Evolutionary conservation across 2,329 filamentous ascomycete species (phyloP), one percentile per base, ranked within the genome.

Genomic region (Rhexocercosporidium sp.): DNA sequence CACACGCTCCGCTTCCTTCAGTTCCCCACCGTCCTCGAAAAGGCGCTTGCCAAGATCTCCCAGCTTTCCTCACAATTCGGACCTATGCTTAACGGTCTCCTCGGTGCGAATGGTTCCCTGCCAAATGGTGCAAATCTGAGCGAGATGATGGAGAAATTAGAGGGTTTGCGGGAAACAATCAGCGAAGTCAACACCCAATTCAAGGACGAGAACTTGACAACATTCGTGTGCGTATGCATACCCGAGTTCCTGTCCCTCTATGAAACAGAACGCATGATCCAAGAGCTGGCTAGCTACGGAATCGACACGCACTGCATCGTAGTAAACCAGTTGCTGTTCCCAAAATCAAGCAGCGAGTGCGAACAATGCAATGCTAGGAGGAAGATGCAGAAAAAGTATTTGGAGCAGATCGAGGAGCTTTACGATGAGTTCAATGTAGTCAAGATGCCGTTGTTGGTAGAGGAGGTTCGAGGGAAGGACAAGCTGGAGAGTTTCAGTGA

Each of bases 391-490:
- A 96, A 94, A 85, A 99, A 99, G 84, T 99, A 99, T 78, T 86
- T 99, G 51, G 94, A 98, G 78, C 95, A 99, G 85, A 98, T 98
- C 76, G 94, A 97, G 81, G 96, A 99, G 83, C 82, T 99, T 67
- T 99, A 99, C 79, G 94, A 97, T 77, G 96, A 99, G 80, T 99
- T 99, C 83, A 97, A 99, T 78, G 94, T 99, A 46, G 95, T 99
- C 73, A 95, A 95, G 85, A 98, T 99, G 94, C 96, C 96, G 44
- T 81, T 99, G 76, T 82, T 99, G 67, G 93, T 97, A 1, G 95
- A 99, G 79, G 96, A 99, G 82, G 94, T 99, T 11, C 85, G 96
- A 75, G 96, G 96, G 53, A 97, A 96, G 85, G 95, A 98, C 77
- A 95, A 89, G 81, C 82, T 99, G 74, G 94, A 96, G 81, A 93